phyloP scores from a whole-genome alignment of 2,329 filamentous ascomycete genomes.

The Phaeosphaeria sp. region DNA sequence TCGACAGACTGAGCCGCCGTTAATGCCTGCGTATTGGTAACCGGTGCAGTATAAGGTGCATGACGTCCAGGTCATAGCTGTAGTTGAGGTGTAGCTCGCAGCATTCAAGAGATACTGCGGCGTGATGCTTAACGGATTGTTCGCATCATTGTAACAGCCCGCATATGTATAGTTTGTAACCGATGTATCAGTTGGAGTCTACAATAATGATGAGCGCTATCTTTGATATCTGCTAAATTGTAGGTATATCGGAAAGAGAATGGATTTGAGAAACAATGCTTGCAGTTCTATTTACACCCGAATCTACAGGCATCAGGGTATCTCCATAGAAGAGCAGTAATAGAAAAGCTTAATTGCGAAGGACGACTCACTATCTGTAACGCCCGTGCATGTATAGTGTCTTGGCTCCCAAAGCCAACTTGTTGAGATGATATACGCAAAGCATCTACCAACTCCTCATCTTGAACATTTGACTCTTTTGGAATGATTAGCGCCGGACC shows the following conservation, averaged over 20 bases:
- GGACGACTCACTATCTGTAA: not conserved
- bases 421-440: too few species aligned
- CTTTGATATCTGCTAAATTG: too few species aligned
- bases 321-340: too few species aligned
- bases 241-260: too few species aligned
- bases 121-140: not conserved
- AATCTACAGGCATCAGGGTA: too few species aligned
- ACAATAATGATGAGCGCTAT: not conserved
- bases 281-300: too few species aligned
- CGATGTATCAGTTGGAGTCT: conserved; percentile 1
- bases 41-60: conserved; percentile 1
- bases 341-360: too few species aligned
- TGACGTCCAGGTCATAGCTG: not conserved
- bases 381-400: not conserved
- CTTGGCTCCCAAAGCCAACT: not conserved
- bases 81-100: not conserved
- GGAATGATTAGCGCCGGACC: not conserved
- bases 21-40: conserved; percentile 5
- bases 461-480: not conserved
- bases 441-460: too few species aligned
- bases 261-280: too few species aligned
- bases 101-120: not conserved
- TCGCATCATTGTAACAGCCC: conserved; percentile 3
- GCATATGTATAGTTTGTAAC: not conserved
- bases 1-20: conserved; percentile 1